Percentiles rank a stretch among this genome's conserved stretches.
Evolutionary conservation across 2,329 filamentous ascomycete species (phyloP).

Genomic region (Exophiala oligosperma): DNA sequence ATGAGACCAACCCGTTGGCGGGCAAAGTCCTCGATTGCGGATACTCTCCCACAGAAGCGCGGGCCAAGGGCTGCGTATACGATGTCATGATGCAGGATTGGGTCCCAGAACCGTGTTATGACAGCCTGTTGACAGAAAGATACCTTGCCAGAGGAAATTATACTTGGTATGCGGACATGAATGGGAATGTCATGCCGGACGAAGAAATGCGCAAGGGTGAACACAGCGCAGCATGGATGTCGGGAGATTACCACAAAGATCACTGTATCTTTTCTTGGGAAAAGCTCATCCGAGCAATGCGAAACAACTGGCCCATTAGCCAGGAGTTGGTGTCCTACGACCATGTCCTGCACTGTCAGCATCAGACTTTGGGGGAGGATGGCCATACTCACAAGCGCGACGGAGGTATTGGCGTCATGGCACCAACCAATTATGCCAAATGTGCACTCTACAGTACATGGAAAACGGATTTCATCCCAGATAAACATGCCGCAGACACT

Average conservation of each 20-base stretch:
- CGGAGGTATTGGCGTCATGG: conserved; percentile 16
- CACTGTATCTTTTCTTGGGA: conserved; percentile 28
- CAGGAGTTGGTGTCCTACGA: conserved; percentile 26
- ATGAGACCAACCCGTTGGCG: neutral
- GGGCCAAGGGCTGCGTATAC: conserved; percentile 24
- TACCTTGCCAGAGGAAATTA: conserved; percentile 24
- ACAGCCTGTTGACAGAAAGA: conserved; percentile 21
- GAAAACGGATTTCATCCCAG: too few relatives aligned
- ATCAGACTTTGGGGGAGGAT: conserved; percentile 14
- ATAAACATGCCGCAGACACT: too few relatives aligned
- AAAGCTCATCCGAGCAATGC: conserved; percentile 23
- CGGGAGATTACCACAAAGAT: conserved; percentile 21
- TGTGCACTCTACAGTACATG: too few relatives aligned
- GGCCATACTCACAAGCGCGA: conserved; percentile 15
- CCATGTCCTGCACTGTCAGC: conserved; percentile 26
- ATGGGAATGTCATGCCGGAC: conserved; percentile 13
- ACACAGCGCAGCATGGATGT: conserved; percentile 20
- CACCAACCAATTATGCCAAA: neutral
- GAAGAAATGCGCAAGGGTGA: conserved; percentile 27
- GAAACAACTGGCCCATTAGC: conserved; percentile 21
- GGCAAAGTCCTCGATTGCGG: conserved; percentile 20
- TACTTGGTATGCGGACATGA: conserved; percentile 23
- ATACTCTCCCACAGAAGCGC: conserved; percentile 16
- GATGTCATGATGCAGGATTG: conserved; percentile 28
- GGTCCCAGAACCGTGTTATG: conserved; percentile 26